Evolutionary conservation across 2,329 filamentous ascomycete species (phyloP), one percentile per base, ranked within the genome.

Genomic region (Sclerotinia subarctica): DNA sequence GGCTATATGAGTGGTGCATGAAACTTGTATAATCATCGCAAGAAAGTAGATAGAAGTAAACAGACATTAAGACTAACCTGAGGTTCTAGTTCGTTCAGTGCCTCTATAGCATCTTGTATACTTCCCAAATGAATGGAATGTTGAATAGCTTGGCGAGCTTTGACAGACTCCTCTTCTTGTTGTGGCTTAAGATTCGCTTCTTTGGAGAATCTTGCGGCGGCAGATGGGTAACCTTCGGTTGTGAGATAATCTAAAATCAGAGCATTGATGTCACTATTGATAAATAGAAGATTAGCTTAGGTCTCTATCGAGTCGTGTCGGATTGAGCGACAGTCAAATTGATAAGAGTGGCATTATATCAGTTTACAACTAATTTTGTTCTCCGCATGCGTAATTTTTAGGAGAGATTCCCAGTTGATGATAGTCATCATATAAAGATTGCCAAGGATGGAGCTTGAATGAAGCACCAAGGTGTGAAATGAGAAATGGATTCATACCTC

Each of bases 381-480:
- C 88, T 99, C 95, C 90, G 92, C 95, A 99, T 86, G 81, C 75
- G 73, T 79, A 82, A 83, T 81, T 87, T 86, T 92, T 98, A 92
- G 91, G 95, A 99, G 96, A 99, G 95, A 99, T 99, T 99, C 95
- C 95, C 95, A 99, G 97, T 92, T 89, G 76, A 89, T 85, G 82
- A 82, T 85, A 83, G 92, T 96, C 94, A 96, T 96, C 84, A 88
- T 83, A 75, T 82, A 77, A 75, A 76, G 78, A 74, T 76, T 76
- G 76, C 72, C 76, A 70, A 44, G 63, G 38, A 49, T 67, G 64
- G 57, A 19, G 64, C 58, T 60, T 49, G 6, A 35, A 17, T 24
- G 29, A 58, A 57, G 64, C 53, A 59, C 67, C 26, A 24, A 44
- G 52, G 69, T 59, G 67, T 54, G 42, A 63, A 64, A 46, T 38